A percentile compares a stretch with the other conserved stretches of the same genome.
Conservation (phyloP, 2,329 filamentous ascomycete species). For the Orbilia blumenaviensis region DNA sequence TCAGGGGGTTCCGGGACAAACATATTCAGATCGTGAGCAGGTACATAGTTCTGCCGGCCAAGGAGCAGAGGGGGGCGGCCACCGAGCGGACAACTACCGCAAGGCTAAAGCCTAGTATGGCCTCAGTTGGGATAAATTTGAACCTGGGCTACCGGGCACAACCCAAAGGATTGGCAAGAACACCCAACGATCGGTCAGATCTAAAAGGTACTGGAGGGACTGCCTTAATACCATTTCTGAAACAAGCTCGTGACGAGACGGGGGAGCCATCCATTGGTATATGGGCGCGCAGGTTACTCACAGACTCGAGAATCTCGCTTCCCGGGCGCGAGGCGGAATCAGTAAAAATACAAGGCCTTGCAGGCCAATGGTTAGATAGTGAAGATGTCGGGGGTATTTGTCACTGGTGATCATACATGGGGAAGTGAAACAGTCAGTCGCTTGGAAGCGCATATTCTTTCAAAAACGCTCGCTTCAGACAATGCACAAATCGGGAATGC, state of each 20-base stretch:
- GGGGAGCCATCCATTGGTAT: conserved; percentile 84
- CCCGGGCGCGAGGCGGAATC: conserved; percentile 28
- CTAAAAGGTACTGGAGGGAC: conserved; percentile 93
- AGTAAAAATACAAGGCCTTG: conserved; percentile 47
- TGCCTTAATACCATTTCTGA: conserved; percentile 91
- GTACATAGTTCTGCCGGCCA: conserved; percentile 90
- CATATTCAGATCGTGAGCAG: conserved; percentile 96
- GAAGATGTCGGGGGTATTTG: conserved; percentile 57
- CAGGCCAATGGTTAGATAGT: conserved; percentile 52
- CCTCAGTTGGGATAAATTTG: conserved; percentile 60
- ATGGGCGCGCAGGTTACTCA: conserved; percentile 70
- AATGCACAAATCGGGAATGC: conserved; percentile 5
- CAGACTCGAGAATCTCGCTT: conserved; percentile 61
- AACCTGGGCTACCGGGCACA: conserved; percentile 34
- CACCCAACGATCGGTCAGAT: conserved; percentile 59
- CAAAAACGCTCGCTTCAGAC: conserved; percentile 10
- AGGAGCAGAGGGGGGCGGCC: conserved; percentile 59
- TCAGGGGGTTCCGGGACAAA: conserved; percentile 83
- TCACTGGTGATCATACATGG: conserved; percentile 53
- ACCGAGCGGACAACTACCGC: conserved; percentile 55
- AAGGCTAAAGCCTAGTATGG: conserved; percentile 63
- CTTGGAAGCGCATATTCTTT: neutral
- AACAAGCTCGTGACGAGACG: conserved; percentile 95
- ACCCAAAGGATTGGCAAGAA: conserved; percentile 57
- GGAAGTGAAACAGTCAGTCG: neutral